These are phyloP conservation scores for Lactifluus rugatus DNA, from an alignment of 768 basidiomycete species.

Conservation along the genomic window DNA sequence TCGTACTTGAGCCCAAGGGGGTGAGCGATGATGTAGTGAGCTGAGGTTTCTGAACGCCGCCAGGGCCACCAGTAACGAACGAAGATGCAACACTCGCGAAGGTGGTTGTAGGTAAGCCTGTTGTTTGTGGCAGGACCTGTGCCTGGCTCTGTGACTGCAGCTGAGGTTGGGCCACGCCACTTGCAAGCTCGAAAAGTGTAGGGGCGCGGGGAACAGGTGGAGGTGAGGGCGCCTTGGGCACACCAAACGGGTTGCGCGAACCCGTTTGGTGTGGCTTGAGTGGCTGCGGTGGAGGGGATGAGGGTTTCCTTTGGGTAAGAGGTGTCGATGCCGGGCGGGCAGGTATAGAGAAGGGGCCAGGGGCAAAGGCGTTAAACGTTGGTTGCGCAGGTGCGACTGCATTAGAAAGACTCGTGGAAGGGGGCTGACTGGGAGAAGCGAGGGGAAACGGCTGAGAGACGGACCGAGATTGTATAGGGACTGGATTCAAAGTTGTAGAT, in stretches of 20 bases:
- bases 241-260: conserved; percentile 90
- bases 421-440: background rate
- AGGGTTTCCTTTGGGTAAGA: conserved; percentile 34
- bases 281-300: conserved; percentile 44
- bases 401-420: background rate
- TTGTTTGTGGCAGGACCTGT: conserved; percentile 18
- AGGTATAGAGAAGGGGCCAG: conserved; percentile 27
- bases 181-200: conserved; percentile 71
- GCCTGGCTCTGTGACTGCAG: background rate
- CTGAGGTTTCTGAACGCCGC: conserved; percentile 14
- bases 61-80: conserved; percentile 41
- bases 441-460: conserved; percentile 8
- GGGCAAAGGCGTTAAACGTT: conserved; percentile 17
- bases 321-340: conserved; percentile 68
- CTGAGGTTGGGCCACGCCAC: conserved; percentile 29
- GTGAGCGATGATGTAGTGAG: conserved; percentile 20
- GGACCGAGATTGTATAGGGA: background rate
- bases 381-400: conserved; percentile 17
- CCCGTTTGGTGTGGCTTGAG: conserved; percentile 88
- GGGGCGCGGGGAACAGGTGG: conserved; percentile 68
- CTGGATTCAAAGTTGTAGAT: background rate
- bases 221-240: conserved; percentile 42
- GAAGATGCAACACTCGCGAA: conserved; percentile 68
- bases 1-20: background rate
- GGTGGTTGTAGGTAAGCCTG: conserved; percentile 23